Evolutionary conservation across 768 basidiomycete species (phyloP), one percentile per base, ranked within the genome.

Genomic region (Phlegmacium glaucopus): DNA sequence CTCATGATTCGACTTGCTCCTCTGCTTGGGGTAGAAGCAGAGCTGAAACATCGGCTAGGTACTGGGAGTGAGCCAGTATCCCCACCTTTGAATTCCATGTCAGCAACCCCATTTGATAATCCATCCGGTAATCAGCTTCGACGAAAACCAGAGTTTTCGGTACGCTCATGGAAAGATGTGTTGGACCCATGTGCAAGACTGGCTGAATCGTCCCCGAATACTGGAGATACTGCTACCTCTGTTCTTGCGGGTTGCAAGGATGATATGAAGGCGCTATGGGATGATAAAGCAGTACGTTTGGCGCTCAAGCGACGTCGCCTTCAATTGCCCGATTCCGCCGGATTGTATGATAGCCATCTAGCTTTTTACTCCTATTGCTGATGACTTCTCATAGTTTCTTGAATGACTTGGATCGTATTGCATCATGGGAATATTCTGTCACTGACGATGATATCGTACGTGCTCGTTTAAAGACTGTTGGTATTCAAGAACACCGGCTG

Each of bases 401-500:
- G 53, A 75, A 84, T 54, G 79, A 87, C 50, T 60, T 88, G 11
- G 76, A 78, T 35, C 81, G 86, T 11, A 80, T 90, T 7, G 80
- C 85, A 1, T 65, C 66, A 17, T 72, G 72, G 4, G 70, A 77
- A 49, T 90, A 86, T 55, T 66, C 71, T 43, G 87, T 85, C 15
- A 78, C 77, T 2, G 86, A 90, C 58, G 79, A 84, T 42, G 87
- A 89, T 60, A 79, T 89, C 52, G 74, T 90, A 6, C 76, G 85
- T 10, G 83, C 87, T 0, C 75, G 87, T 10, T 64, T 89, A 25
- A 78, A 82, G 30, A 88, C 87, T 4, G 68, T 83, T 12, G 84
- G 83, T 17, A 83, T 89, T 29, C 86, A 87, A 57, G 83, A 88
- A 60, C 72, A 87, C 45, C 67, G 66, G 8, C 57, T 87, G 7